Evolutionary conservation across 306 rosid genomes (phyloP).

Genomic region (Castanea crenata): DNA sequence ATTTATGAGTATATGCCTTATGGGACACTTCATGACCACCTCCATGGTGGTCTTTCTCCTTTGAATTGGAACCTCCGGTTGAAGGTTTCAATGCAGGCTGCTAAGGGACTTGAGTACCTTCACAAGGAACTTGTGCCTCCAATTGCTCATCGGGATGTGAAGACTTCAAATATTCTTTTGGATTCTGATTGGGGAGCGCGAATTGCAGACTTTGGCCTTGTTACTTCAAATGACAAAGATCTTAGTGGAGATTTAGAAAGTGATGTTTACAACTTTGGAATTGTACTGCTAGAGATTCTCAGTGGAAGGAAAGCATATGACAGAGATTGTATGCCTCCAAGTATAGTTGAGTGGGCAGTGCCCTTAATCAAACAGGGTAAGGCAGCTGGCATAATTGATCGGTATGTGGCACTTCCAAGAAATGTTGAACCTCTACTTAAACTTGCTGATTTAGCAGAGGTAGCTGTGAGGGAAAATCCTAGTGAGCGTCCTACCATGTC

Average conservation of each 20-base stretch:
- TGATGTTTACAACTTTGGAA: slow-evolving; percentile 74
- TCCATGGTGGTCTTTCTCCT: slow-evolving; percentile 90
- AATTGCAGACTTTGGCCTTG: slow-evolving; percentile 74
- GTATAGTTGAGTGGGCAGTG: slow-evolving; percentile 80
- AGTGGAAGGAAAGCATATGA: slow-evolving; percentile 89
- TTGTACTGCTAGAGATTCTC: slow-evolving; percentile 72
- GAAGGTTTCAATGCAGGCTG: slow-evolving; percentile 73
- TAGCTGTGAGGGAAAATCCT: slow-evolving; percentile 54
- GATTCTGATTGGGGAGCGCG: slow-evolving; percentile 85
- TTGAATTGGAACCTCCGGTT: slow-evolving; percentile 73
- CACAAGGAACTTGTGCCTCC: slow-evolving; percentile 74
- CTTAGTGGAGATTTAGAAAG: slow-evolving; percentile 40
- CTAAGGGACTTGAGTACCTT: slow-evolving; percentile 82
- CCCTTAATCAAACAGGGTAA: slow-evolving; percentile 75
- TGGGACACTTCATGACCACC: slow-evolving; percentile 85
- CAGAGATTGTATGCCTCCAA: slow-evolving; percentile 57
- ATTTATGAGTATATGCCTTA: slow-evolving; percentile 91
- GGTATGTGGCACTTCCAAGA: slow-evolving; percentile 57
- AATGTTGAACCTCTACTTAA: slow-evolving; percentile 87
- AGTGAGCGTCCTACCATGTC: slow-evolving; percentile 64
- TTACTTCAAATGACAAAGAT: slow-evolving; percentile 56
- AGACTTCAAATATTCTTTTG: slow-evolving; percentile 77
- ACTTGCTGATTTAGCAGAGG: slow-evolving; percentile 76
- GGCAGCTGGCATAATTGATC: slow-evolving; percentile 70
- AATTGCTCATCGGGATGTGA: slow-evolving; percentile 68